Base-by-base conservation (phyloP, 2,329 filamentous ascomycete species). In the Monosporascus cannonballus region DNA sequence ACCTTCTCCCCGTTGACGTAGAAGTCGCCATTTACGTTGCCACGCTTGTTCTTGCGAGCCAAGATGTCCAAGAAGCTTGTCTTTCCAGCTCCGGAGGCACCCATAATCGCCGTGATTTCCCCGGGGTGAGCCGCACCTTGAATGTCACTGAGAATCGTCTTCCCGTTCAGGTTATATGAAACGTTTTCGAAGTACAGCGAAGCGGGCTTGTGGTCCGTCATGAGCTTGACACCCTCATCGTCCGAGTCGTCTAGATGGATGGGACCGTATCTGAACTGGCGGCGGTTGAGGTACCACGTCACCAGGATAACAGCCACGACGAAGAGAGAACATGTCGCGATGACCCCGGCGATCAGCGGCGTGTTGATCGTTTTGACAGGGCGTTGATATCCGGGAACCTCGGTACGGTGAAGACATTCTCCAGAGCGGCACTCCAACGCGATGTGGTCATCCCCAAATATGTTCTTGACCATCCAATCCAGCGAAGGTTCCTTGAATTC, bases 31-130 rank as follows among this genome's bases (percentile, higher is more conserved):
- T 79, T 75, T 0, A 88, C 82, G 2, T 77, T 70, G 39, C 94
- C 95, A 36, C 91, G 85, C 73, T 99, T 99, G 72, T 97, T 97
- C 77, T 97, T 99, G 57, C 92, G 85, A 8, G 94, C 94, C 47
- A 99, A 76, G 54, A 99, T 96, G 66, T 99, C 94, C 45, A 99
- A 76, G 70, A 99, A 97, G 0, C 91, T 96, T 0, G 94, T 99
- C 73, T 99, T 99, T 54, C 94, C 94, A 42, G 94, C 95, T 30
- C 94, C 94, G 1, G 94, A 99, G 7, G 94, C 93, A 52, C 94
- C 94, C 93, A 99, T 99, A 63, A 99, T 96, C 8, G 94, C 94
- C 59, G 93, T 90, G 7, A 97, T 83, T 68, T 99, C 91, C n/a
- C 95, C 95, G 2, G 93, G 91, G 60, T 88, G 87, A n/a, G 93